Percentiles rank a stretch among this genome's conserved stretches.
Evolutionary conservation across 2,329 filamentous ascomycete species (phyloP).

Genomic region (Ophiostoma sp.): DNA sequence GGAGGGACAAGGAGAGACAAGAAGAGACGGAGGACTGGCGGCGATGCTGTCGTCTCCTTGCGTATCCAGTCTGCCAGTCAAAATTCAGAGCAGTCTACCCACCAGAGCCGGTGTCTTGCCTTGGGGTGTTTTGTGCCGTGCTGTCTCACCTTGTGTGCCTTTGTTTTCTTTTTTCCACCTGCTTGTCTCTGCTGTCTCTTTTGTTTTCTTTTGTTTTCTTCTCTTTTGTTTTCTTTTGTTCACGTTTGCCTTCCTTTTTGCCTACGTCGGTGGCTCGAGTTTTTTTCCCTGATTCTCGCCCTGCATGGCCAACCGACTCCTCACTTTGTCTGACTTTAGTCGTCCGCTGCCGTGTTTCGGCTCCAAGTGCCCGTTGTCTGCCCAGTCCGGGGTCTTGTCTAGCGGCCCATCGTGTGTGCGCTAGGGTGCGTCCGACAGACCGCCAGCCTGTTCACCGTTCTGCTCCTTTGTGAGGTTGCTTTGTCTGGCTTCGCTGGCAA

Average conservation of each 20-base stretch:
- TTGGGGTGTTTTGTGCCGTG: too few species aligned
- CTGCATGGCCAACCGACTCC: too few species aligned
- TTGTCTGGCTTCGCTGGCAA: too few species aligned
- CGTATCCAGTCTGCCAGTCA: neutral
- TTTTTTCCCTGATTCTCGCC: too few species aligned
- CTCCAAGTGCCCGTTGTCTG: constrained; percentile 1
- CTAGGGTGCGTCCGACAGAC: constrained; percentile 18
- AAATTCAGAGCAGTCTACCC: neutral
- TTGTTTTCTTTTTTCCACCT: neutral
- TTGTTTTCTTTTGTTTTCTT: neutral
- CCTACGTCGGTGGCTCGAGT: too few species aligned
- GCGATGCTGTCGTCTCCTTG: neutral
- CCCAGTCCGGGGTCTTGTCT: constrained; percentile 6
- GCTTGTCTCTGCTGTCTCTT: neutral
- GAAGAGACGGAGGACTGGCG: neutral
- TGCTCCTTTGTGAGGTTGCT: too few species aligned
- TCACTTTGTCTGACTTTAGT: too few species aligned
- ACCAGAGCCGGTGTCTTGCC: neutral
- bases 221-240: neutral
- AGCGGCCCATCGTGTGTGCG: constrained; percentile 13
- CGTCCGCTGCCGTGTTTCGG: neutral
- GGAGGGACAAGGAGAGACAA: neutral
- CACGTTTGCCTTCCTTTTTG: neutral
- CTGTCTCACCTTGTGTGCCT: neutral
- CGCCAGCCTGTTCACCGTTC: neutral